Base-by-base conservation (phyloP, 108 stramenopile species). In the Parietichytrium sp. region DNA sequence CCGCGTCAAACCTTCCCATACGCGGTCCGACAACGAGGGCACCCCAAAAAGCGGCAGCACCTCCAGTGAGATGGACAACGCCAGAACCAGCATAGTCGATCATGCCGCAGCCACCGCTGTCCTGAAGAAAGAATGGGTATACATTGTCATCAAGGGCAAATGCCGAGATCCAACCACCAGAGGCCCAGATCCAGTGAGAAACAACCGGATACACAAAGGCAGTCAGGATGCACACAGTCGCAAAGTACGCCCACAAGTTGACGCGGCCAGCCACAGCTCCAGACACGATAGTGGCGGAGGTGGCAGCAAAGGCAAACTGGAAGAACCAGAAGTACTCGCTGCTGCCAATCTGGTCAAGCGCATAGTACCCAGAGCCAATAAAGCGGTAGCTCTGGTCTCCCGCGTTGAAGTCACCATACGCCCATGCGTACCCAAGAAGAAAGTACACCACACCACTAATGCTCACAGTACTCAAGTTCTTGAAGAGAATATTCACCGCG, bases 141-240 rank as follows among this genome's bases (percentile, higher is more conserved):
- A 47, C 29, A 29, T 27, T n/a, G 54, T 81, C 54, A 42, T 53
- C 54, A 1, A 6, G 38, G 6, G 13, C 25, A 0, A 81, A 33
- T 48, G 26, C 16, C 30, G 27, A 23, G 55, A 52, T 29, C 79
- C 79, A 83, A 54, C 80, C 95, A 48, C 88, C 79, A 3, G 85
- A 79, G 82, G 84, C 87, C 95, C 95, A 96, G 18, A 93, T 89
- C 47, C 88, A 78, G 87, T 94, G 92, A 8, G 91, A 93, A 47
- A 94, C 83, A 20, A 95, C 87, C 3, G 94, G 94, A 86, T 96
- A 96, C n/a, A 95, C 92, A 79, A 94, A 92, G 20, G 91, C 90
- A 8, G 89, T 88, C 51, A 95, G 78, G 33, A 90, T 48, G 30
- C 90, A 61, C 13, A 92, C 89, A 81, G 93, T 94, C 55, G 88